Conservation (phyloP, 73 alveolate genomes). For the Uronychia setigera region DNA sequence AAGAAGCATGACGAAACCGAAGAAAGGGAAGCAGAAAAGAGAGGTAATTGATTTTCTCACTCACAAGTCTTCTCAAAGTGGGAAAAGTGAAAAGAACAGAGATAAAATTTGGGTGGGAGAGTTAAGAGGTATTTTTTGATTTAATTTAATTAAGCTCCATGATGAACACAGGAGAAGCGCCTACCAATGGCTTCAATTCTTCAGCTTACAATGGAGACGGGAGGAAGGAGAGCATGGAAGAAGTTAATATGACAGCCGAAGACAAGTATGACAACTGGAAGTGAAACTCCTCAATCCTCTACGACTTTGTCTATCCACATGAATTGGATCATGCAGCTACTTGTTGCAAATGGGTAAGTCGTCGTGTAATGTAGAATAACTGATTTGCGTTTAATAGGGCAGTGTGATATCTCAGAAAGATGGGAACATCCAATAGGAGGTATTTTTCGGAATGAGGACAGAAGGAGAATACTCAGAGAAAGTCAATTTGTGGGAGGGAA, state of each 20-base stretch:
- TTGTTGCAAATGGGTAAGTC: conserved; percentile 68
- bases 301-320: conserved; percentile 63
- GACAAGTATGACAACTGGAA: conserved; percentile 12
- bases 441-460: conserved; percentile 62
- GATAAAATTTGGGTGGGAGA: too few species aligned
- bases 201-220: background rate
- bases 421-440: conserved; percentile 33
- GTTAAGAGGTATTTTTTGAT: too few species aligned
- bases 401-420: conserved; percentile 31
- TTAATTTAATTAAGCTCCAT: too few species aligned
- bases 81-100: too few species aligned
- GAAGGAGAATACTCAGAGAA: conserved; percentile 58
- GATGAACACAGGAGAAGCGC: too few species aligned
- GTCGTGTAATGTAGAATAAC: background rate
- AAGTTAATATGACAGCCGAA: background rate
- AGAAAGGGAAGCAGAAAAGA: too few species aligned
- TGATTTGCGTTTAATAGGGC: conserved; percentile 19
- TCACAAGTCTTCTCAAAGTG: too few species aligned
- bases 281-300: conserved; percentile 7
- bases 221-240: background rate
- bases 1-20: too few species aligned
- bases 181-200: too few species aligned
- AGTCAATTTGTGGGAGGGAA: conserved; percentile 59
- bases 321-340: conserved; percentile 57
- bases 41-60: too few species aligned